Percentiles rank a stretch among this genome's conserved stretches.
Conservation (phyloP, 805 yeast genomes). For the Yamadazyma phyllophila region DNA sequence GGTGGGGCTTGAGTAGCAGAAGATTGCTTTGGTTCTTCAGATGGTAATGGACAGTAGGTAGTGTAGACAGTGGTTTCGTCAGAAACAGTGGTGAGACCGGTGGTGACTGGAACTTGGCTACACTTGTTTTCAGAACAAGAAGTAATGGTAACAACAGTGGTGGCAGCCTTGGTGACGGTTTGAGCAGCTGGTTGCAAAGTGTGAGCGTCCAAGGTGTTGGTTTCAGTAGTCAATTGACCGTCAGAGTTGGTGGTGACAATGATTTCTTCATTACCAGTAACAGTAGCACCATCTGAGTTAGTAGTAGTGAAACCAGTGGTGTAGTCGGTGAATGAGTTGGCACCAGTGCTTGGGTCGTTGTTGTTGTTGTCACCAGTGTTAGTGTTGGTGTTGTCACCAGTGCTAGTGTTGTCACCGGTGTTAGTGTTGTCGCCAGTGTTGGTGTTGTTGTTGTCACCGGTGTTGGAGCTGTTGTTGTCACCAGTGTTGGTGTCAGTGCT, state of each 20-base stretch:
- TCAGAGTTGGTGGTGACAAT: slow-evolving; percentile 17
- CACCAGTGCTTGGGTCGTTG: not conserved
- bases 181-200: slow-evolving; percentile 22
- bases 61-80: slow-evolving; percentile 22
- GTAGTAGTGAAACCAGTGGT: slow-evolving; percentile 19
- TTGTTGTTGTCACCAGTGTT: not conserved
- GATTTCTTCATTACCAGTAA: slow-evolving; percentile 17
- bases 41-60: slow-evolving; percentile 19
- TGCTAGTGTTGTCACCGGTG: slow-evolving; percentile 17
- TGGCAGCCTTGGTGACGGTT: slow-evolving; percentile 27
- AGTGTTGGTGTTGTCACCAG: slow-evolving; percentile 15
- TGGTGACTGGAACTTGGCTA: slow-evolving; percentile 26
- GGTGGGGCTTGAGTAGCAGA: not conserved
- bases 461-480: slow-evolving; percentile 15
- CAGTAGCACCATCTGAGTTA: slow-evolving; percentile 14
- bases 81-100: slow-evolving; percentile 33
- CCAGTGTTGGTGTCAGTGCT: slow-evolving; percentile 19
- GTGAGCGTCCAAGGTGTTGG: slow-evolving; percentile 2
- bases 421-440: slow-evolving; percentile 17
- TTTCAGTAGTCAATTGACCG: slow-evolving; percentile 15
- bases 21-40: not conserved
- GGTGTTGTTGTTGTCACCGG: slow-evolving; percentile 16
- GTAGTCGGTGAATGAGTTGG: slow-evolving; percentile 11
- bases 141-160: slow-evolving; percentile 33
- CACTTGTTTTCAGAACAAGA: slow-evolving; percentile 36